Percentiles rank a stretch among this genome's conserved stretches.
These are phyloP conservation scores for Odontarrhena argentea DNA, from an alignment of 345 rosid species.

Conservation along the genomic window DNA sequence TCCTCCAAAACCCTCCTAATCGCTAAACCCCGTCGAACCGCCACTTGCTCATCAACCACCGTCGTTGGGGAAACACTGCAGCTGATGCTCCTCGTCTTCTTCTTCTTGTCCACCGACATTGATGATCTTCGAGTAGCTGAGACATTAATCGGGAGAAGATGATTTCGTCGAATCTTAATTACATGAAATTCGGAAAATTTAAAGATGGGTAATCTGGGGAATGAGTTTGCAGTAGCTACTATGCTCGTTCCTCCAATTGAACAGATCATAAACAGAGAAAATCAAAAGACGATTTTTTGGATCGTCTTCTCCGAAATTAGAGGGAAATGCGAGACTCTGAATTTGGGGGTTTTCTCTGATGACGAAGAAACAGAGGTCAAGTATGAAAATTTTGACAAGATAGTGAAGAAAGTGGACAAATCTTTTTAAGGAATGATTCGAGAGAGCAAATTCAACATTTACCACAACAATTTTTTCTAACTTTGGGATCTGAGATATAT, in stretches of 20 bases:
- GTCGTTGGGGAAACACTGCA: slow-evolving; percentile 20
- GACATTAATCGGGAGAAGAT: not conserved
- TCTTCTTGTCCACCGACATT: slow-evolving; percentile 39
- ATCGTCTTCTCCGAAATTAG: slow-evolving; percentile 20
- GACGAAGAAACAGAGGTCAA: not conserved
- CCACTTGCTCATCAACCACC: slow-evolving; percentile 58
- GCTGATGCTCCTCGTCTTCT: slow-evolving; percentile 41
- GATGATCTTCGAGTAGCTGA: slow-evolving; percentile 15
- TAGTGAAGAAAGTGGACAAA: slow-evolving; percentile 7
- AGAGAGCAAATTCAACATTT: not conserved
- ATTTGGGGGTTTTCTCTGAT: slow-evolving; percentile 25
- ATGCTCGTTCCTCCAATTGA: slow-evolving; percentile 34
- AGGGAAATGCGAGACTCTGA: not conserved
- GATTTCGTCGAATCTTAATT: not conserved
- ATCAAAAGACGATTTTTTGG: slow-evolving; percentile 25
- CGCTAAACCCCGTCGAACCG: slow-evolving; percentile 58
- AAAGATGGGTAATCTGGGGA: slow-evolving; percentile 2
- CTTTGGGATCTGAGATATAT: no score
- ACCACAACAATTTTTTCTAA: no score
- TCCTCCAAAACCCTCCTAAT: slow-evolving; percentile 54
- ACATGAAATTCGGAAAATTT: slow-evolving; percentile 6
- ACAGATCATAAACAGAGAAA: slow-evolving; percentile 41
- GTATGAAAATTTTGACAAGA: not conserved
- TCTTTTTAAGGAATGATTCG: slow-evolving; percentile 10
- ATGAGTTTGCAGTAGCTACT: slow-evolving; percentile 23